Base-by-base conservation (phyloP, 2,329 filamentous ascomycete genomes). In the Cordyceps pruinosa region DNA sequence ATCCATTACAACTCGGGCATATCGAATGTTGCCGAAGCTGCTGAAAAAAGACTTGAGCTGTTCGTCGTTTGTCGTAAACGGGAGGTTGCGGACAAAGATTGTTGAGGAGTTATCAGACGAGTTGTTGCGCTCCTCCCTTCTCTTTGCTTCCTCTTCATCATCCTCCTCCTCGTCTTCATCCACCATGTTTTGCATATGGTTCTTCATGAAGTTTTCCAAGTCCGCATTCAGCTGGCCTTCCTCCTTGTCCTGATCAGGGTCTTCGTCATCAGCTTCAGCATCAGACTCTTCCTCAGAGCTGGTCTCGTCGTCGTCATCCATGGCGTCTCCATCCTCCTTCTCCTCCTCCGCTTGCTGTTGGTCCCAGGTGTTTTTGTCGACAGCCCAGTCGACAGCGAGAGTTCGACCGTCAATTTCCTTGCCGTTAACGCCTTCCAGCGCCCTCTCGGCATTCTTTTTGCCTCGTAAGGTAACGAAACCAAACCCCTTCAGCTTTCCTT, bases 361-460 rank as follows among this genome's bases (percentile, higher is more conserved):
- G 61, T 92, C 82, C 90, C 90, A 99, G 7, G 87, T 85, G 42
- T 86, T 81, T 75, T 95, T 96, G 60, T 97, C 90, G 4, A 97
- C 91, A 32, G 95, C 93, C 90, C 90, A 99, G 73, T 99, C 94
- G 7, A 99, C 94, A 28, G 93, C 94, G 60, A 99, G 73, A 9
- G 86, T 88, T 65, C 94, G 83, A 2, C 92, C 94, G 69, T 96
- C 92, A 21, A 99, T 80, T 60, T 88, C 84, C 69, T 90, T 97
- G 58, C 93, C 94, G 72, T 97, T 99, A 63, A 97, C 77, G 23
- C 80, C 84, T 59, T 87, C 84, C 58, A 99, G 78, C 2, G 94
- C 94, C 69, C 86, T 90, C 71, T 97, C 89, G 0, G 94, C 93
- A 71, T 97, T 96, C 73, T 91, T 93, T 67, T 81, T 86, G 42